Evolutionary conservation across 768 basidiomycete genomes (phyloP).

Genomic region (Agrocybe pediades): DNA sequence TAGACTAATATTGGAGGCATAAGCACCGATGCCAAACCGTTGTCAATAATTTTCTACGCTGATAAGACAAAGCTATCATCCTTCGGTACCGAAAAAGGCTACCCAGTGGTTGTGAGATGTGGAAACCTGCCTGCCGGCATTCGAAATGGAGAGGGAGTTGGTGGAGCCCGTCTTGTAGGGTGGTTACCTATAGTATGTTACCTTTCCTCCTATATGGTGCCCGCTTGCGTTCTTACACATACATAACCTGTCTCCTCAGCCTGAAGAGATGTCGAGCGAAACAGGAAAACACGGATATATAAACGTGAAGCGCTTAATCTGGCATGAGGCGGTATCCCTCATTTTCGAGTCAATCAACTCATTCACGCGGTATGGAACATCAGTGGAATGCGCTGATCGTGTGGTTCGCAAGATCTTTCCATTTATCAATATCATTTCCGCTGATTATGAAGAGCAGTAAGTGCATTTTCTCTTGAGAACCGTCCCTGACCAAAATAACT

Average conservation of each 20-base stretch:
- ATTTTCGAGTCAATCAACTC: conserved; percentile 25
- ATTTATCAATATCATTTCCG: conserved; percentile 34
- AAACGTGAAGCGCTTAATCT: conserved; percentile 34
- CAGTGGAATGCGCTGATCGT: conserved; percentile 27
- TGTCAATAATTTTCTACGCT: conserved; percentile 38
- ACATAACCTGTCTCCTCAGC: conserved; percentile 19
- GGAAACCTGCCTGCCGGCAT: conserved; percentile 32
- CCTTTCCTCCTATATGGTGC: neutral
- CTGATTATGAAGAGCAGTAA: conserved; percentile 45
- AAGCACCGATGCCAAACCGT: conserved; percentile 20
- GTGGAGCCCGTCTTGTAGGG: conserved; percentile 37
- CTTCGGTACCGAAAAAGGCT: conserved; percentile 38
- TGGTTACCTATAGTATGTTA: conserved; percentile 38
- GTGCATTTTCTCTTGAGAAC: conserved; percentile 7
- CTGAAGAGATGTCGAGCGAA: conserved; percentile 30
- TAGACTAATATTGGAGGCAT: neutral
- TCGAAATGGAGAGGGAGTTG: conserved; percentile 32
- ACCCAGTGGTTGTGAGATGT: conserved; percentile 35
- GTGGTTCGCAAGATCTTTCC: conserved; percentile 28
- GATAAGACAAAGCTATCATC: conserved; percentile 40
- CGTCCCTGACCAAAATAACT: neutral
- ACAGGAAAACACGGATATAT: conserved; percentile 29
- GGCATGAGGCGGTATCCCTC: conserved; percentile 34
- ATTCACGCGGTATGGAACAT: conserved; percentile 20
- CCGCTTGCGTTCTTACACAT: neutral